Evolutionary conservation across 73 alveolate species (phyloP), one percentile per base, ranked within the genome.

Genomic region (Uronychia setigera): DNA sequence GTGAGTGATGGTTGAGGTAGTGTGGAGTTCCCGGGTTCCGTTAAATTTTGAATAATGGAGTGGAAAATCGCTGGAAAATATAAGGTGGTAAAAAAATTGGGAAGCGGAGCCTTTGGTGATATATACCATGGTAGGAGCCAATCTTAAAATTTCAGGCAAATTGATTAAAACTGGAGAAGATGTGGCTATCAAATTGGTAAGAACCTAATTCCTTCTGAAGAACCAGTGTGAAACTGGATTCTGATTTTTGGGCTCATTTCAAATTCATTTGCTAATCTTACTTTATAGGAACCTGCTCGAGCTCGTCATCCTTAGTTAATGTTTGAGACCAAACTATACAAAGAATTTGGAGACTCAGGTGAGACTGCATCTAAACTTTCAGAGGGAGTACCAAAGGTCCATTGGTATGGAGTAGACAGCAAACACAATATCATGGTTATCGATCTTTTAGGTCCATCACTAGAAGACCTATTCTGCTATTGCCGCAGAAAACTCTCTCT

Each of bases 351-450:
- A 87, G 97, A 46, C 67, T 46, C n/a, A 11, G 67, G 67, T 46
- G 19, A 46, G 67, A 11, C 19, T 5, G 67, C 19, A 19, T 5
- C 67, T 46, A n/a, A n/a, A n/a, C 19, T 96, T 5, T 93, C 86
- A 35, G 92, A 89, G 75, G 99, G 99, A 27, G 87, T 92, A 26
- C 97, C 99, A 31, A 90, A 94, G 76, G 85, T 93, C 60, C 93
- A 80, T 81, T 94, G 95, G 95, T 88, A 29, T 9, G 59, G 57
- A 27, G 82, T 29, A 27, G 82, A 76, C 58, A 32, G 59, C 57
- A 31, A 30, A 27, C 1, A 31, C 27, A 76, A 88, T 59, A 79
- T 81, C 59, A 89, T 92, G 95, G 90, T 92, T 0, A 89, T 89
- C 94, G 95, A 89, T 77, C 35, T 92, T 67, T 84, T 92, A 78